Evolutionary conservation across 2,329 filamentous ascomycete genomes (phyloP), one percentile per base, ranked within the genome.

Genomic region (Incumbomyces lentus): DNA sequence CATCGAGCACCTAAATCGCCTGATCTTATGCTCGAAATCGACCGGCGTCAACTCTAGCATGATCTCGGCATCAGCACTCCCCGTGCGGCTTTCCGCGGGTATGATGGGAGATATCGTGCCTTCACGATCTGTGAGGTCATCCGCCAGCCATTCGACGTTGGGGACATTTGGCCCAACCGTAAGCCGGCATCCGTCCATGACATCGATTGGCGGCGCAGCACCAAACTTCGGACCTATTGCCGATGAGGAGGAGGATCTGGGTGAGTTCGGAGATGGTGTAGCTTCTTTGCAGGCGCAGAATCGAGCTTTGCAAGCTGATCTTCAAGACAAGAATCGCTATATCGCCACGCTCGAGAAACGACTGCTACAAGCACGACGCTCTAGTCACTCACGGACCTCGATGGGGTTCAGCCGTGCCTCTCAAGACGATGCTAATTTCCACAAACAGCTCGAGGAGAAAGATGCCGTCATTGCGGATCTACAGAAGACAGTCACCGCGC

Each of bases 321-420:
- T 98, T 39, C 79, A 78, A n/a, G 92, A 98, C 67, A 95, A 95
- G 70, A 96, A 92, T 58, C 84, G 92, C 29, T 98, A 98, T 64
- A 96, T 96, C 56, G 77, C 84, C 22, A 96, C 92, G 0, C 68
- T 98, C 11, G 92, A 98, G 68, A 93, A 93, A 65, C 79, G 92
- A 19, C 71, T 98, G 1, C 72, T 96, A 30, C 92, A 98, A 60
- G 92, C 92, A 32, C 77, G 92, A 34, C 76, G 90, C 40, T 87
- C 88, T 1, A 95, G 89, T 65, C 88, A 94, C 46, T 90, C 87
- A 6, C 81, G 90, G 14, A 80, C 90, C 10, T 94, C 88, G 5
- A 78, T 84, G 49, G 83, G 83, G 1, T 77, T 89, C 51, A 79
- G 78, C 58, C 75, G 69, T 46, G 84, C 76, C 60, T 76, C 79